Evolutionary conservation across 2,329 filamentous ascomycete genomes (phyloP), one percentile per base, ranked within the genome.

Genomic region (Ophiostoma pallidulum): DNA sequence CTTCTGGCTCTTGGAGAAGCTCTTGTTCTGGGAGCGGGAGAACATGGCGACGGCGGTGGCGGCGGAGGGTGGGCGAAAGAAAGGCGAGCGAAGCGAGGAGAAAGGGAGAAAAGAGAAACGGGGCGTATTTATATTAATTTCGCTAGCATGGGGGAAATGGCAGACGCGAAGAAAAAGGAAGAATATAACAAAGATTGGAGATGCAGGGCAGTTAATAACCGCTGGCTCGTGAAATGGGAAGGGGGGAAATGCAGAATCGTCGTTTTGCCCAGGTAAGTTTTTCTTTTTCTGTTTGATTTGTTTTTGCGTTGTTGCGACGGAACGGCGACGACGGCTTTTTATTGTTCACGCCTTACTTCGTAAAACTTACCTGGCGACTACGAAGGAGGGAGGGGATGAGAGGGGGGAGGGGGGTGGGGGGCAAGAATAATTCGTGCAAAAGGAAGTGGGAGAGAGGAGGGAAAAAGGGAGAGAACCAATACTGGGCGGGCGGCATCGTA

Each of bases 1-100:
- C 52, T 74, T 75, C 48, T 74, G 69, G 52, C 68, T 63, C 53
- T 74, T 77, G 45, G 73, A 72, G 50, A 75, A 75, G 62, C 71
- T 77, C 63, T 66, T 72, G 65, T 56, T 71, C 28, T 62, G 65
- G 19, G 66, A 65, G 59, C 67, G 67, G 55, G 66, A 64, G 57
- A 75, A 77, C 74, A 74, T 77, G 24, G 6, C 39, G 48, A 5
- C 4, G 12, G 16, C 13, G 24, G 24, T 6, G 31, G 31, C 7
- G 31, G 31, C 4, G n/a, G 22, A 38, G 22, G 43, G 24, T 19
- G 24, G 24, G 29, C 14, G 8, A 42, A 33, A 10, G 8, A 18
- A 22, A 32, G 13, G 33, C 12, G 26, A 24, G 19, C 32, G 14
- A 18, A 14, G 26, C 13, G 28, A 22, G 14, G 22, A 22, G 13